phyloP scores from a whole-genome alignment of 106 monocot species.

The Amphibolis antarctica region DNA sequence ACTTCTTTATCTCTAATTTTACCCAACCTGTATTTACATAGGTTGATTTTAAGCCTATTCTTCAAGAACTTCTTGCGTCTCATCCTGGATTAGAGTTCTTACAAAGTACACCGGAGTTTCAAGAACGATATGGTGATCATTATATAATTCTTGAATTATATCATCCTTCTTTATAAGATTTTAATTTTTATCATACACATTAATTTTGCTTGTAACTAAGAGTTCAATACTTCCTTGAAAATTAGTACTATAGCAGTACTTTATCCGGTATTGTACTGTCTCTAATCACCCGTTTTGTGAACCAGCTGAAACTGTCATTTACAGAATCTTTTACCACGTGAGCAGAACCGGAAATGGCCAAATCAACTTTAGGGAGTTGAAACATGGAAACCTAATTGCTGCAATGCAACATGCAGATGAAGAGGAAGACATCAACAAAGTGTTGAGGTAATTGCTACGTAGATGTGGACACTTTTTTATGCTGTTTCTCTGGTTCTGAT shows the following conservation, averaged over 20 bases:
- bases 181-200: not conserved
- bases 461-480: too few relatives aligned
- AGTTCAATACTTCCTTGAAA: too few relatives aligned
- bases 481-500: too few relatives aligned
- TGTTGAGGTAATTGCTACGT: slow-evolving; percentile 45
- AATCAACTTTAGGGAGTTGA: slow-evolving; percentile 82
- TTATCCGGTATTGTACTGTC: too few relatives aligned
- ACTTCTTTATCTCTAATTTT: not conserved
- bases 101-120: slow-evolving; percentile 97
- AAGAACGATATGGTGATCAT: slow-evolving; percentile 87
- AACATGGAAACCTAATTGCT: slow-evolving; percentile 76
- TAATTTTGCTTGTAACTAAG: not conserved
- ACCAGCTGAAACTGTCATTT: slow-evolving; percentile 95
- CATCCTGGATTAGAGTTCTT: slow-evolving; percentile 95
- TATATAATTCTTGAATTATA: not conserved
- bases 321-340: slow-evolving; percentile 94
- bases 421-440: slow-evolving; percentile 97
- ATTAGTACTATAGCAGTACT: too few relatives aligned
- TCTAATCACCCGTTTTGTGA: not conserved
- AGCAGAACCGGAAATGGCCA: slow-evolving; percentile 94
- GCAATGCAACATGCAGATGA: slow-evolving; percentile 94
- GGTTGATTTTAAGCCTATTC: slow-evolving; percentile 93
- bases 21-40: slow-evolving; percentile 8
- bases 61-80: slow-evolving; percentile 73
- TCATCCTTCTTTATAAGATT: not conserved